These are phyloP conservation scores for Solanum commersonii DNA, from an alignment of 257 asterid genomes.

Conservation along the genomic window DNA sequence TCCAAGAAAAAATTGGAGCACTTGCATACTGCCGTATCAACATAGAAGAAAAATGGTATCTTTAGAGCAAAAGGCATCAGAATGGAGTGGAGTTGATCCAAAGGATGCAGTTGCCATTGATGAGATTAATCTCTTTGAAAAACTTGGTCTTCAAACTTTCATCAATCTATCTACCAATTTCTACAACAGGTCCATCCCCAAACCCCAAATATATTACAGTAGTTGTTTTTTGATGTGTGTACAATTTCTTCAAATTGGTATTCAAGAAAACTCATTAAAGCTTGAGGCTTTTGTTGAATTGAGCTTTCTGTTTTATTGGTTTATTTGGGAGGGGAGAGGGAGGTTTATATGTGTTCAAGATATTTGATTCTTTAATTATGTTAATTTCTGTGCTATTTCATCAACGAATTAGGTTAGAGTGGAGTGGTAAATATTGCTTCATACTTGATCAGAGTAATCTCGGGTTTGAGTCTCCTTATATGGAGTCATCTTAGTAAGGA, in stretches of 20 bases:
- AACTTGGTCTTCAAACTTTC: constrained; percentile 75
- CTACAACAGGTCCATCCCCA: constrained; percentile 51
- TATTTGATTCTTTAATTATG: too few species aligned
- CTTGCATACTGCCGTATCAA: not conserved
- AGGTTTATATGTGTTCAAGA: too few species aligned
- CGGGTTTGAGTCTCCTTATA: not conserved
- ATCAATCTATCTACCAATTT: constrained; percentile 76
- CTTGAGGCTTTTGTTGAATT: not conserved
- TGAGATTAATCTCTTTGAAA: constrained; percentile 52
- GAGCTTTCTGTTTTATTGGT: not conserved
- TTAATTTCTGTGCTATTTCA: too few species aligned
- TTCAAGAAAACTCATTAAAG: not conserved
- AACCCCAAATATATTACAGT: not conserved
- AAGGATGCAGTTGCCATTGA: constrained; percentile 59
- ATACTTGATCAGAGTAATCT: not conserved
- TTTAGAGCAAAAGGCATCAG: not conserved
- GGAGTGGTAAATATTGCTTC: not conserved
- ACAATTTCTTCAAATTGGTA: not conserved
- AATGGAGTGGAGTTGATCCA: not conserved
- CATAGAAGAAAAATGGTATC: not conserved
- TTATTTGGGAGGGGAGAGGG: not conserved
- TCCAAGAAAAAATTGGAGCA: not conserved
- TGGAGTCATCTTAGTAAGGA: not conserved
- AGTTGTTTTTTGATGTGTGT: not conserved
- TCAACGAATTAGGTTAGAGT: too few species aligned